phyloP scores from a whole-genome alignment of 306 rosid genomes.

The barrel medic (Medicago truncatula) region DNA sequence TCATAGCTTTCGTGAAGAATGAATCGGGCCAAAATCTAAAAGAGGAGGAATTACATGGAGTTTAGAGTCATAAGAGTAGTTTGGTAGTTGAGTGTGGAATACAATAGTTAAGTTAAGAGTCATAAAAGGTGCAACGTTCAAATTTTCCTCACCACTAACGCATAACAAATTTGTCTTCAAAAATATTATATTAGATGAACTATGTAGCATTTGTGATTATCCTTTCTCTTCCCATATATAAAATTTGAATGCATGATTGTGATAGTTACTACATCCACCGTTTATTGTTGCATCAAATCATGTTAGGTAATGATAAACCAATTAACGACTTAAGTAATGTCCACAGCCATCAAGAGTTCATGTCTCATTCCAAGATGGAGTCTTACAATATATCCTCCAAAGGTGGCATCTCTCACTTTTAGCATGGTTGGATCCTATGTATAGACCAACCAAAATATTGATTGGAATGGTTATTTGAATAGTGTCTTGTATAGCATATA shows the following conservation, averaged over 20 bases:
- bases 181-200: too few species aligned
- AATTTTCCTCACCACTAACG: too few species aligned
- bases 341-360: neutral
- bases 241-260: neutral
- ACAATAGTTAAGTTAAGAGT: too few species aligned
- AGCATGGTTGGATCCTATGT: neutral
- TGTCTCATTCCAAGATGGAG: neutral
- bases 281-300: neutral
- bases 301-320: neutral
- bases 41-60: too few species aligned
- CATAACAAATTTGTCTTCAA: neutral
- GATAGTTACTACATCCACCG: neutral
- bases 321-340: neutral
- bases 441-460: neutral
- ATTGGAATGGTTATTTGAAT: neutral
- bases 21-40: too few species aligned
- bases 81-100: too few species aligned
- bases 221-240: neutral
- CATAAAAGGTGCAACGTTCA: too few species aligned
- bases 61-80: too few species aligned
- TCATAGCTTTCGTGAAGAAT: too few species aligned
- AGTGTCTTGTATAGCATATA: too few species aligned
- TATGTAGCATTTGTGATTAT: neutral
- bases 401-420: neutral
- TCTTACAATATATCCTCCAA: neutral